Conservation (phyloP, 495 filamentous ascomycete genomes). For the Apodospora peruviana region DNA sequence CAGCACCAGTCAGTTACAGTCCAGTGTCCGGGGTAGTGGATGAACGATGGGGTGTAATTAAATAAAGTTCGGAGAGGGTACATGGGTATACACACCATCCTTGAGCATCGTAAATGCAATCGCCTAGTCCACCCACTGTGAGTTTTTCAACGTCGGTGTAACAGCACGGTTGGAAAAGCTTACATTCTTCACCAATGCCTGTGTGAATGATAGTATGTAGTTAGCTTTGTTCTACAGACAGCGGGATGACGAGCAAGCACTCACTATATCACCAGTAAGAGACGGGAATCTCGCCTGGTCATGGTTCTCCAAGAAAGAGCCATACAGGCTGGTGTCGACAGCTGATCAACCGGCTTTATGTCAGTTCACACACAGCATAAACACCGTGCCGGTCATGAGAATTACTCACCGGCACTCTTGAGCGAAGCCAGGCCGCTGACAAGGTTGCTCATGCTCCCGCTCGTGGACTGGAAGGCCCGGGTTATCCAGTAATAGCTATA, state of each 20-base stretch:
- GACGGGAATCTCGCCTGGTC: constrained; percentile 65
- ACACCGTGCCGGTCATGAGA: not conserved
- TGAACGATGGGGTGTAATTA: not conserved
- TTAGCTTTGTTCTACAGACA: no score
- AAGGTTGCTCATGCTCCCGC: constrained; percentile 52
- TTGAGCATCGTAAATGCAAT: constrained; percentile 67
- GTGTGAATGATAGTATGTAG: not conserved
- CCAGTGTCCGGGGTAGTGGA: constrained; percentile 41
- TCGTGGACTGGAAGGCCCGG: constrained; percentile 55
- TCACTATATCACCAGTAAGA: constrained; percentile 43
- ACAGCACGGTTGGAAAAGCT: not conserved
- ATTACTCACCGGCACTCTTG: constrained; percentile 24
- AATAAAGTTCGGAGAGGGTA: no score
- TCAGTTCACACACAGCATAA: not conserved
- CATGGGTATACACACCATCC: constrained; percentile 32
- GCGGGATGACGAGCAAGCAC: not conserved
- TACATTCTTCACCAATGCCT: constrained; percentile 23
- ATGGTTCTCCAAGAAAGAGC: constrained; percentile 77
- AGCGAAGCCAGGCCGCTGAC: constrained; percentile 55
- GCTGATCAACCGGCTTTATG: constrained; percentile 26
- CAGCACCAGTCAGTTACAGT: constrained; percentile 23
- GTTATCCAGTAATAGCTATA: constrained; percentile 54
- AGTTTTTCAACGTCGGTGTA: no score
- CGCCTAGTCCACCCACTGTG: constrained; percentile 41
- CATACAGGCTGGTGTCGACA: constrained; percentile 58